Evolutionary conservation across 1,284 basidiomycete species (phyloP).

Genomic region (Acaromyces ingoldii): DNA sequence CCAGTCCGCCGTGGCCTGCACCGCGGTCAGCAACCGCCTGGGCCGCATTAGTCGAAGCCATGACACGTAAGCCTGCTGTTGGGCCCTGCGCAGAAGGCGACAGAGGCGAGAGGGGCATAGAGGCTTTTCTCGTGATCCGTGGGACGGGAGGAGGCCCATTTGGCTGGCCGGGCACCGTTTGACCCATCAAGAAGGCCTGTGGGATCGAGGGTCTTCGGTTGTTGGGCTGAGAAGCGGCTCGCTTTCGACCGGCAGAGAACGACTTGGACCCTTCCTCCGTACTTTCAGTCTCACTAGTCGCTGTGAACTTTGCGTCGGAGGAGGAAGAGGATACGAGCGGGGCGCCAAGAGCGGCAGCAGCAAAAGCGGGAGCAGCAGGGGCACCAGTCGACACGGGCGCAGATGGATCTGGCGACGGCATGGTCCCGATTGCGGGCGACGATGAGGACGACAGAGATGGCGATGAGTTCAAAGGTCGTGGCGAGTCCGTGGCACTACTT

Average conservation of each 20-base stretch:
- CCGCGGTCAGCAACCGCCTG: no score
- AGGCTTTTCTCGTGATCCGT: constrained; percentile 24
- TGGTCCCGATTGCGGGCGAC: neutral
- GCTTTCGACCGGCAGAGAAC: constrained; percentile 13
- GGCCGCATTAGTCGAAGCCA: neutral
- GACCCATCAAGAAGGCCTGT: constrained; percentile 18
- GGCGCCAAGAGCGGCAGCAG: no score
- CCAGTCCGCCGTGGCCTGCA: no score
- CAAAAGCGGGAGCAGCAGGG: no score
- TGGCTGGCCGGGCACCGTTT: constrained; percentile 10
- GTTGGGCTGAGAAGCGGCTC: constrained; percentile 33
- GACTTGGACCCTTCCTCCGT: no score
- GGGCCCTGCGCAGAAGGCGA: neutral
- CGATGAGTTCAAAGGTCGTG: no score
- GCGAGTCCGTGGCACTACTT: no score
- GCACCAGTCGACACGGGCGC: neutral
- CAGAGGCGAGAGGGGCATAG: constrained; percentile 5
- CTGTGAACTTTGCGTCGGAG: no score
- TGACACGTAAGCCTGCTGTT: neutral
- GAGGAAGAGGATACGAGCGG: no score
- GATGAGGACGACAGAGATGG: no score
- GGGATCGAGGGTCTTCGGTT: constrained; percentile 29
- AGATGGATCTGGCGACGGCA: constrained; percentile 1
- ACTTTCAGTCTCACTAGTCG: no score
- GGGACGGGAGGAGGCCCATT: constrained; percentile 23